These are phyloP conservation scores for Phaseolus coccineus DNA, from an alignment of 331 rosid species.

Conservation along the genomic window DNA sequence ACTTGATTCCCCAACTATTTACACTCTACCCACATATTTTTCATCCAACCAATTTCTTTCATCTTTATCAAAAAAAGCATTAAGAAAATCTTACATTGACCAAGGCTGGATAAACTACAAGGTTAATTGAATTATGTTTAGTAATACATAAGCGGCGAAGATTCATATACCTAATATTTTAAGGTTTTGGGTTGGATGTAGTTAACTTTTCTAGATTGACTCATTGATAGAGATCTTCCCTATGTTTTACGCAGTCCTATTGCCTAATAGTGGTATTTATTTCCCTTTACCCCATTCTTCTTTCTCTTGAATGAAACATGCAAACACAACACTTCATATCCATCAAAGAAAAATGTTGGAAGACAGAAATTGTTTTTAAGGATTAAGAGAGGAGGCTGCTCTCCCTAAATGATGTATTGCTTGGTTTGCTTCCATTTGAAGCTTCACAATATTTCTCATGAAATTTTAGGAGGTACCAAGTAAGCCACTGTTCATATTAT, in stretches of 20 bases:
- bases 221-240: neutral
- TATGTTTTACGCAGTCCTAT: neutral
- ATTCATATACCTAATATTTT: neutral
- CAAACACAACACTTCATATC: neutral
- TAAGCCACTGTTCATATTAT: slow-evolving; percentile 8
- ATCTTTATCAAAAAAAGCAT: no score
- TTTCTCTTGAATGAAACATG: neutral
- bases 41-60: no score
- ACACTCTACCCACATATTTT: no score
- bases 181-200: neutral
- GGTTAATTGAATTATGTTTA: no score
- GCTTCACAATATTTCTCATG: slow-evolving; percentile 11
- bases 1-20: no score
- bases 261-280: neutral
- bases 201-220: neutral
- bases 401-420: slow-evolving; percentile 26
- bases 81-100: no score
- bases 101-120: no score
- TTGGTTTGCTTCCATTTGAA: neutral
- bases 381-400: neutral
- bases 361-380: neutral
- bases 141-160: neutral
- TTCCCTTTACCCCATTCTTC: slow-evolving; percentile 19
- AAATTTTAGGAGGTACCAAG: neutral
- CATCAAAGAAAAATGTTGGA: slow-evolving; percentile 6